Evolutionary conservation across 2,329 filamentous ascomycete species (phyloP).

Genomic region (Neoscytalidium dimidiatum): DNA sequence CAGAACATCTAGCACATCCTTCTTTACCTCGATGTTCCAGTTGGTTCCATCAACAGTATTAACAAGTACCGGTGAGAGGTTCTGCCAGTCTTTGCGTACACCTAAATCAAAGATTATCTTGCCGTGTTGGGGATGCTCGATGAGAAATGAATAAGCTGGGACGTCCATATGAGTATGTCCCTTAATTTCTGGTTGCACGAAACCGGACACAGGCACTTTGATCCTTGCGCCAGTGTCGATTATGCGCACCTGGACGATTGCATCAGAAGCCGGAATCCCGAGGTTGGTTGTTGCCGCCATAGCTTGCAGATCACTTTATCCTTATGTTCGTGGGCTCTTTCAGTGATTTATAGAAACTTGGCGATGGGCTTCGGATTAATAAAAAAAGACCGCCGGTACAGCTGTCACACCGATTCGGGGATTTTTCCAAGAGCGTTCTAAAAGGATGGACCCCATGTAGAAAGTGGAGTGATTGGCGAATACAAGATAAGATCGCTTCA

Average conservation of each 20-base stretch:
- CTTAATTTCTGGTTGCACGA: not conserved
- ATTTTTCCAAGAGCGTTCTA: too few species aligned
- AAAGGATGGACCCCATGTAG: too few species aligned
- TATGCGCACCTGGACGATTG: not conserved
- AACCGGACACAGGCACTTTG: not conserved
- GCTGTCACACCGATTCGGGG: too few species aligned
- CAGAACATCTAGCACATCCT: conserved; percentile 34
- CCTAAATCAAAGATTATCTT: conserved; percentile 3
- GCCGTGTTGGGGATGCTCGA: not conserved
- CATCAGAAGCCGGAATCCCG: conserved; percentile 25
- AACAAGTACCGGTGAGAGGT: conserved; percentile 25
- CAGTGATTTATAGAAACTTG: too few species aligned
- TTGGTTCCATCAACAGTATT: conserved; percentile 31
- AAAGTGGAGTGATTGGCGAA: too few species aligned
- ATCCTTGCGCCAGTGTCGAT: conserved; percentile 5
- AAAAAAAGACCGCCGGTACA: too few species aligned
- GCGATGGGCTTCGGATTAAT: too few species aligned
- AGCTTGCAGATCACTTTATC: too few species aligned
- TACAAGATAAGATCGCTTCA: too few species aligned
- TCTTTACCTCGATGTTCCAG: conserved; percentile 42
- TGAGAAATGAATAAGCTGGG: conserved; percentile 1
- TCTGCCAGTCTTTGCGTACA: conserved; percentile 48
- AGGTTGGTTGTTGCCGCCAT: not conserved
- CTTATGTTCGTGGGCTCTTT: too few species aligned
- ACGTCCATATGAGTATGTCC: conserved; percentile 1